Percentiles rank a stretch among this genome's conserved stretches.
Conservation (phyloP, 345 rosid species). For the Syzygium oleosum region DNA sequence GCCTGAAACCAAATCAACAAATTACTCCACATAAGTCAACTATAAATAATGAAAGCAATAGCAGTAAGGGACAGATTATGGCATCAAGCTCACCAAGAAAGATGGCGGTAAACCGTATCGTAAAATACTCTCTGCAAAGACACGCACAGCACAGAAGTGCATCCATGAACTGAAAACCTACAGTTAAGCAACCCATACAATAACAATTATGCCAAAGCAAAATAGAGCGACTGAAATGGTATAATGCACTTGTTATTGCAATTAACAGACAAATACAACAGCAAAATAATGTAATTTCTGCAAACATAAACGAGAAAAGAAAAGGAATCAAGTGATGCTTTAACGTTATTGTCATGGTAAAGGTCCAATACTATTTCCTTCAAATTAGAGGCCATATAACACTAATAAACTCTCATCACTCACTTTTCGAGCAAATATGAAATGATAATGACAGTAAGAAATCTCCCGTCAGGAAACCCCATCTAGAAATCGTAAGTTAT, state of each 20-base stretch:
- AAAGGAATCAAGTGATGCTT: neutral
- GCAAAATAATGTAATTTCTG: neutral
- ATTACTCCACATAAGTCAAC: neutral
- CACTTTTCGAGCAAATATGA: neutral
- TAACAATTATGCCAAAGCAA: neutral
- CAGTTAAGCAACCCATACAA: neutral
- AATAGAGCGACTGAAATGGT: neutral
- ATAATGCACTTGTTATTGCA: neutral
- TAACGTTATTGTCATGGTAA: neutral
- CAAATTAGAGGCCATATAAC: neutral
- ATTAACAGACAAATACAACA: neutral
- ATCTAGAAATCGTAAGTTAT: neutral
- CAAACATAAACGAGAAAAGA: neutral
- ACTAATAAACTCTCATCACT: neutral
- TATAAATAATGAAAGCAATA: neutral
- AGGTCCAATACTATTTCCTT: neutral
- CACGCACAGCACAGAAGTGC: conserved; percentile 99
- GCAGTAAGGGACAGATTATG: neutral
- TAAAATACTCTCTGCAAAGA: conserved; percentile 91
- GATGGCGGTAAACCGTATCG: conserved; percentile 97
- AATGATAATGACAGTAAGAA: neutral
- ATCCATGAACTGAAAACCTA: conserved; percentile 99
- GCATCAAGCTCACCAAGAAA: conserved; percentile 58
- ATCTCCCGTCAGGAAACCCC: neutral
- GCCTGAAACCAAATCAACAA: conserved; percentile 42